Percentiles rank a stretch among this genome's conserved stretches.
These are phyloP conservation scores for Taphrina confusa DNA, from an alignment of 1,139 yeast species.

Conservation along the genomic window DNA sequence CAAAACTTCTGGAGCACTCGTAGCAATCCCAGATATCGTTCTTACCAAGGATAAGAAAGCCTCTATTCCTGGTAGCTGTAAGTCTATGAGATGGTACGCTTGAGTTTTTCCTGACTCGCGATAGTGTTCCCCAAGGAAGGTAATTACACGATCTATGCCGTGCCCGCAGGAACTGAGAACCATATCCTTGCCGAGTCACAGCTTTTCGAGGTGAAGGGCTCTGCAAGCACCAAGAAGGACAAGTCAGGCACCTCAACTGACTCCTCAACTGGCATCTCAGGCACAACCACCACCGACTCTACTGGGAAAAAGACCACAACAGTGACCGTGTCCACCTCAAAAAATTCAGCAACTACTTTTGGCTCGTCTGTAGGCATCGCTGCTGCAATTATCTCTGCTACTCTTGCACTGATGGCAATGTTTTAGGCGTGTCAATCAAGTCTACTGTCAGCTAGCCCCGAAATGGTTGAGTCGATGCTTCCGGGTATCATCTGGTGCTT, in stretches of 20 bases:
- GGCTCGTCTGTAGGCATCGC: no score
- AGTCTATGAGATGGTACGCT: background rate
- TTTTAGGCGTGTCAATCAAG: no score
- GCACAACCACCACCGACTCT: background rate
- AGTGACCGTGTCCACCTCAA: background rate
- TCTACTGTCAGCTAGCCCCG: no score
- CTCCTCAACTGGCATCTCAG: background rate
- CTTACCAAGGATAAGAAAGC: background rate
- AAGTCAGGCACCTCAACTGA: background rate
- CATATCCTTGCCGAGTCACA: constrained; percentile 11
- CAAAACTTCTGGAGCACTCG: background rate
- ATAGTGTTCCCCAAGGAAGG: constrained; percentile 7
- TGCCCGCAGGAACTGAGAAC: background rate
- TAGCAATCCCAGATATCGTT: background rate
- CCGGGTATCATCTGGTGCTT: no score
- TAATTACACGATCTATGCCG: constrained; percentile 10
- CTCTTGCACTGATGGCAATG: no score
- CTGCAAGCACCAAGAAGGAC: background rate
- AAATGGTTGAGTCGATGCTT: no score
- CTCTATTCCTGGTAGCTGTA: constrained; percentile 7
- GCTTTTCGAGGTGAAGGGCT: constrained; percentile 1
- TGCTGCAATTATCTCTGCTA: no score
- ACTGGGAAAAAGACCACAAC: background rate
- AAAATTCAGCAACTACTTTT: background rate
- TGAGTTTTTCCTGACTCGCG: background rate